phyloP scores from a whole-genome alignment of 2,329 filamentous ascomycete species.

The Blumeriella jaapii region DNA sequence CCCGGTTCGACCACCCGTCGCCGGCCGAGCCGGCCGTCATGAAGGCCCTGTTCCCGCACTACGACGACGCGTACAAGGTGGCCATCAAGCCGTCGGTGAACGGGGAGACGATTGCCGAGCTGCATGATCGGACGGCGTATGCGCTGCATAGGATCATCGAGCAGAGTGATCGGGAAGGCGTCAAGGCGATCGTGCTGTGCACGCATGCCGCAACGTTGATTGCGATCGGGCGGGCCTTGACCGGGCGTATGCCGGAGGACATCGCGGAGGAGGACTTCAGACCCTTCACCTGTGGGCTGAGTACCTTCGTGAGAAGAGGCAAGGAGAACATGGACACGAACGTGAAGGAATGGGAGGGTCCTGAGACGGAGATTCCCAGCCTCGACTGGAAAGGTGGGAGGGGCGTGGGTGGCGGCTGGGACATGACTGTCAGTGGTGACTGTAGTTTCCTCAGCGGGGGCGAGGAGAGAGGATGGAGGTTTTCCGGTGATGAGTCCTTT shows the following conservation, averaged over 20 bases:
- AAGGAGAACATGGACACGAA: constrained; percentile 27
- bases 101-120: constrained; percentile 68
- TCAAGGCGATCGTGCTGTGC: constrained; percentile 65
- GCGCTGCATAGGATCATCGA: constrained; percentile 60
- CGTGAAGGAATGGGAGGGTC: constrained; percentile 30
- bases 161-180: constrained; percentile 58
- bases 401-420: constrained; percentile 68
- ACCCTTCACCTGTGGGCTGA: constrained; percentile 75
- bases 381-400: constrained; percentile 44
- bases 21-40: constrained; percentile 57
- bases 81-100: constrained; percentile 56
- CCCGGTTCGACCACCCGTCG: constrained; percentile 73
- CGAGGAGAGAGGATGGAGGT: constrained; percentile 75
- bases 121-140: constrained; percentile 70
- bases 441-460: constrained; percentile 71
- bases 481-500: constrained; percentile 48
- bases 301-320: constrained; percentile 47
- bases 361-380: constrained; percentile 29
- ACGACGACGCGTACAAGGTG: constrained; percentile 47
- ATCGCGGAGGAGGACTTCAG: constrained; percentile 67
- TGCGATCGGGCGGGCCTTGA: constrained; percentile 70
- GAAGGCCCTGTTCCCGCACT: constrained; percentile 51
- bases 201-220: constrained; percentile 88
- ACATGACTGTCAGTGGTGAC: constrained; percentile 69
- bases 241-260: constrained; percentile 63